A percentile compares a stretch with the other conserved stretches of the same genome.
Evolutionary conservation across 371 early-diverging fungal species (phyloP).

Genomic region (Mortierella sp.): DNA sequence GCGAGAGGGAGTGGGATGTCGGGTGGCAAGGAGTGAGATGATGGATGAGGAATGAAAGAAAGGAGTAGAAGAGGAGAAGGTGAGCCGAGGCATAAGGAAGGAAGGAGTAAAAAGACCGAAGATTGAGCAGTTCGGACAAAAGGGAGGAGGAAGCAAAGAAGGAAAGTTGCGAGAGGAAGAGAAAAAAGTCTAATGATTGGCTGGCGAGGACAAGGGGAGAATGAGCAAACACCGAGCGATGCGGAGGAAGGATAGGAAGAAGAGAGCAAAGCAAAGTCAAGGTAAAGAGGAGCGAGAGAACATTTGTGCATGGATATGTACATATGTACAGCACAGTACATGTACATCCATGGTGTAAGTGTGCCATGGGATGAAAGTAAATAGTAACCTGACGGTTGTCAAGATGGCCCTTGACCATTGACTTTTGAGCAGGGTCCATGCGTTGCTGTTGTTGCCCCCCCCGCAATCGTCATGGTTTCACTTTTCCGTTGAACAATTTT

Average conservation of each 20-base stretch:
- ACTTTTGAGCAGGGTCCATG: background rate
- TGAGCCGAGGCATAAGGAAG: slow-evolving; percentile 1
- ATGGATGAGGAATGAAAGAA: background rate
- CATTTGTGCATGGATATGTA: no score
- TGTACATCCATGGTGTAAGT: no score
- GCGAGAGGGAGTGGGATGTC: no score
- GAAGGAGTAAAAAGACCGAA: background rate
- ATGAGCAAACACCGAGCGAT: background rate
- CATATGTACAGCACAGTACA: no score
- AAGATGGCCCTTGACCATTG: background rate
- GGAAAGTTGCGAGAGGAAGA: background rate
- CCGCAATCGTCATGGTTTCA: background rate
- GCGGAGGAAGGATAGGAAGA: background rate
- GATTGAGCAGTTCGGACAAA: background rate
- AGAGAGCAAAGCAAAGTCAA: background rate
- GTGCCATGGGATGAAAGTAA: no score
- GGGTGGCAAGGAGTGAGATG: no score
- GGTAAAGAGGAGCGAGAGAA: background rate
- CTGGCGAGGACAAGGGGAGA: background rate
- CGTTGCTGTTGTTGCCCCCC: background rate
- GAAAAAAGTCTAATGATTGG: background rate
- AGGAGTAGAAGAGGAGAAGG: background rate
- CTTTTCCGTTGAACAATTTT: background rate
- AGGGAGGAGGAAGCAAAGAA: background rate
- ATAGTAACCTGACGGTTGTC: background rate